These are phyloP conservation scores for Myxozyma melibiosi DNA, from an alignment of 805 yeast species.

Conservation along the genomic window DNA sequence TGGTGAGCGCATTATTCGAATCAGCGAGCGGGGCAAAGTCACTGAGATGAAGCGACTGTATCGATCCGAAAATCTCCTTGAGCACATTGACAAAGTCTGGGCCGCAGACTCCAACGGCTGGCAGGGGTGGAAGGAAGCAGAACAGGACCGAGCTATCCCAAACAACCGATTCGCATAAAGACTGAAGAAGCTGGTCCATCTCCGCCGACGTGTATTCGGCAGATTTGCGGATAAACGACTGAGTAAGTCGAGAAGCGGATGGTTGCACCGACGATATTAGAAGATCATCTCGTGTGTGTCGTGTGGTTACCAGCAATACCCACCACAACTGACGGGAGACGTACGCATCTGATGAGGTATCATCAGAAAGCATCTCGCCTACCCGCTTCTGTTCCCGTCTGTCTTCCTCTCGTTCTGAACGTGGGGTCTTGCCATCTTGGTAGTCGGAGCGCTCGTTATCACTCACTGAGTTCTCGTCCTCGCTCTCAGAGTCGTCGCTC, in stretches of 20 bases:
- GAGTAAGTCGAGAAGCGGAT: conserved; percentile 16
- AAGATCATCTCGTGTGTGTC: conserved; percentile 16
- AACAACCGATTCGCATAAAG: conserved; percentile 42
- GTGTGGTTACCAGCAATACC: conserved; percentile 14
- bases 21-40: conserved; percentile 25
- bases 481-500: conserved; percentile 31
- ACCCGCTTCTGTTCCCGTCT: conserved; percentile 12
- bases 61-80: conserved; percentile 17
- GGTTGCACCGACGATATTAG: conserved; percentile 14
- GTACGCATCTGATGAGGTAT: conserved; percentile 22
- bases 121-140: conserved; percentile 29
- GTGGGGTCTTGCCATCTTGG: conserved; percentile 22
- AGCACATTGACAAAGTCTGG: conserved; percentile 29
- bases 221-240: conserved; percentile 9
- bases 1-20: background rate
- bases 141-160: conserved; percentile 42
- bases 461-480: conserved; percentile 11
- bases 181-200: conserved; percentile 34
- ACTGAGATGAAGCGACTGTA: conserved; percentile 15
- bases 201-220: conserved; percentile 8
- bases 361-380: conserved; percentile 12
- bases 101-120: conserved; percentile 9
- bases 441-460: conserved; percentile 23
- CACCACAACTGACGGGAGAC: conserved; percentile 26
- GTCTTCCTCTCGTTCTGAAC: conserved; percentile 14